A percentile compares a stretch with the other conserved stretches of the same genome.
Evolutionary conservation across 2,329 filamentous ascomycete genomes (phyloP).

Genomic region (Paecilomyces sp.): DNA sequence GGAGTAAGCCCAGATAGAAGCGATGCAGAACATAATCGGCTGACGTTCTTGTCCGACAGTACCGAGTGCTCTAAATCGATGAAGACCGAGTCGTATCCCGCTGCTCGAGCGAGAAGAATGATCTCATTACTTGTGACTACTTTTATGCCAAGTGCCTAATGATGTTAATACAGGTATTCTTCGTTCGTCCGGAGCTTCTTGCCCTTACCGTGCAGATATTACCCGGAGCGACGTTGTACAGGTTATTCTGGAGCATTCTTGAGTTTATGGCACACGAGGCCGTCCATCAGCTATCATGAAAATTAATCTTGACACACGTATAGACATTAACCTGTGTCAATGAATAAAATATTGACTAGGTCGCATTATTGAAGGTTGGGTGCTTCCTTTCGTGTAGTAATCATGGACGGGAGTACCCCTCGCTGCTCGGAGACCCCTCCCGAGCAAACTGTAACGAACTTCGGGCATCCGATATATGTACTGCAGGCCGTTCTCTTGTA

Average conservation of each 20-base stretch:
- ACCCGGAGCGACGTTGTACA: not conserved
- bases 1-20: slow-evolving; percentile 19
- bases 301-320: too few relatives aligned
- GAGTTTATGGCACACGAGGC: not conserved
- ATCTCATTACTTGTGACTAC: slow-evolving; percentile 19
- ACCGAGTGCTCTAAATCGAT: slow-evolving; percentile 34
- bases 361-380: not conserved
- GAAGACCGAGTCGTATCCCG: slow-evolving; percentile 30
- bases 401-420: not conserved
- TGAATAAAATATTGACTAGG: not conserved
- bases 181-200: not conserved
- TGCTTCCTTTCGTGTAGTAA: not conserved
- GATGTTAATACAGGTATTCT: not conserved
- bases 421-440: not conserved
- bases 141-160: slow-evolving; percentile 18
- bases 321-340: not conserved
- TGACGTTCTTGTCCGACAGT: slow-evolving; percentile 22
- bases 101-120: slow-evolving; percentile 26
- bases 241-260: not conserved
- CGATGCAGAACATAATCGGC: slow-evolving; percentile 20
- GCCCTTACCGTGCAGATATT: not conserved
- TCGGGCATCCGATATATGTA: not conserved
- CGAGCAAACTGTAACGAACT: not conserved
- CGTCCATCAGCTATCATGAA: too few relatives aligned
- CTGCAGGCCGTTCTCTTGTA: not conserved